phyloP scores from a whole-genome alignment of 441 rosid species.

The Populus hybrid region DNA sequence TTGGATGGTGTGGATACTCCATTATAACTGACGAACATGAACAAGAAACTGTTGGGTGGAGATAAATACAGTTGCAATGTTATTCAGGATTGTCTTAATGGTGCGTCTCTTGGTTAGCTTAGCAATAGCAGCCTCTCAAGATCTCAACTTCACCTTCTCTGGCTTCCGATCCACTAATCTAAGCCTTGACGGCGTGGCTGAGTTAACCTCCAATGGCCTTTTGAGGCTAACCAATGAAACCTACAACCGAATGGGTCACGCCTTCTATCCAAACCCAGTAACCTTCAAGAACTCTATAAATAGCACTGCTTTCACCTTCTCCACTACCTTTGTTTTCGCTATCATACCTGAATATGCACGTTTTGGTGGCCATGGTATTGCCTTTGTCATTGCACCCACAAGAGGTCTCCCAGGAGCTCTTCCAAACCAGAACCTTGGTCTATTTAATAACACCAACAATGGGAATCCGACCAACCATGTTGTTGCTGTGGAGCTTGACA shows the following conservation, averaged over 20 bases:
- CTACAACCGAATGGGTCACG: conserved; percentile 15
- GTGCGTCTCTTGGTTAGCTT: background rate
- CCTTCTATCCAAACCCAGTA: background rate
- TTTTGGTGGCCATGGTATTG: conserved; percentile 38
- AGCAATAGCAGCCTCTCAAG: conserved; percentile 1
- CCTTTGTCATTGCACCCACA: conserved; percentile 45
- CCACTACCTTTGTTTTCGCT: too few relatives aligned
- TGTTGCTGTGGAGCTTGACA: conserved; percentile 43
- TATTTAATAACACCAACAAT: conserved; percentile 34
- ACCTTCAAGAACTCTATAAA: too few relatives aligned
- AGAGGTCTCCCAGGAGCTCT: conserved; percentile 33
- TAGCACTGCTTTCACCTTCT: too few relatives aligned
- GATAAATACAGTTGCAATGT: background rate
- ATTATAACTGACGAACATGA: too few relatives aligned
- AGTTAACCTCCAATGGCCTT: conserved; percentile 12
- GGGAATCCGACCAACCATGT: conserved; percentile 36
- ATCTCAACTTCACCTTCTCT: conserved; percentile 19
- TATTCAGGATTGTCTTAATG: background rate
- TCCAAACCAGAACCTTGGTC: conserved; percentile 34
- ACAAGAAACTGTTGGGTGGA: too few relatives aligned
- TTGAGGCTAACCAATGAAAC: conserved; percentile 21
- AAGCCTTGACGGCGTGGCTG: conserved; percentile 19
- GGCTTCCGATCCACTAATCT: too few relatives aligned
- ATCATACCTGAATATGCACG: conserved; percentile 12
- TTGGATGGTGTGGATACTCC: too few relatives aligned